A percentile compares a stretch with the other conserved stretches of the same genome.
Evolutionary conservation across 805 yeast genomes (phyloP).

Genomic region (Saccharomycopsis fibuligera): DNA sequence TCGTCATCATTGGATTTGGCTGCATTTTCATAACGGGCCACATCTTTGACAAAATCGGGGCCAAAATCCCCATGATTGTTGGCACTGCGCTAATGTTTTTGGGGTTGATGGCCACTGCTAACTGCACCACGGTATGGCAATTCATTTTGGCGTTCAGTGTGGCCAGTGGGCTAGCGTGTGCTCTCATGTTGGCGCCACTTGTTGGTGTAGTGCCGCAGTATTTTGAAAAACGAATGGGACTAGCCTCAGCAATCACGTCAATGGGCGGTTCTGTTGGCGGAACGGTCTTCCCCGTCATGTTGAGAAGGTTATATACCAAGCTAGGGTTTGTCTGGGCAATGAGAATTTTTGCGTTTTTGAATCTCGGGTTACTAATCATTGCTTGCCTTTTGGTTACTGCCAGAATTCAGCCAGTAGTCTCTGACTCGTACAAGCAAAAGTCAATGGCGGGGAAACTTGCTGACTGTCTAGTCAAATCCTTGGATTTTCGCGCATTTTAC

Average conservation of each 20-base stretch:
- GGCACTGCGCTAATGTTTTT: conserved; percentile 38
- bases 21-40: conserved; percentile 51
- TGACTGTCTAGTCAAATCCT: conserved; percentile 34
- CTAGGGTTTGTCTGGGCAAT: conserved; percentile 55
- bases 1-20: conserved; percentile 41
- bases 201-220: conserved; percentile 60
- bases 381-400: conserved; percentile 35
- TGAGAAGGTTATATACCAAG: conserved; percentile 38
- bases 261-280: conserved; percentile 54
- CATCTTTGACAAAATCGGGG: conserved; percentile 49
- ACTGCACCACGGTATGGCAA: conserved; percentile 46
- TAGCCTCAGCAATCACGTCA: conserved; percentile 42
- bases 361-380: conserved; percentile 31
- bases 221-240: conserved; percentile 52
- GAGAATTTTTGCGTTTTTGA: conserved; percentile 42
- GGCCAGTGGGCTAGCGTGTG: conserved; percentile 50
- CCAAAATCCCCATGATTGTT: conserved; percentile 34
- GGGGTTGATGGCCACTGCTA: conserved; percentile 50
- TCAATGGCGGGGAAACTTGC: conserved; percentile 22
- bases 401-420: conserved; percentile 27
- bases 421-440: background rate
- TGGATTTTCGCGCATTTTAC: conserved; percentile 35
- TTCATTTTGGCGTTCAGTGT: conserved; percentile 53
- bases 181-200: conserved; percentile 49
- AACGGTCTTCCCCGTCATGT: conserved; percentile 45